Conservation (phyloP, 75 land plant species). For the Adiantum capillusveneris region DNA sequence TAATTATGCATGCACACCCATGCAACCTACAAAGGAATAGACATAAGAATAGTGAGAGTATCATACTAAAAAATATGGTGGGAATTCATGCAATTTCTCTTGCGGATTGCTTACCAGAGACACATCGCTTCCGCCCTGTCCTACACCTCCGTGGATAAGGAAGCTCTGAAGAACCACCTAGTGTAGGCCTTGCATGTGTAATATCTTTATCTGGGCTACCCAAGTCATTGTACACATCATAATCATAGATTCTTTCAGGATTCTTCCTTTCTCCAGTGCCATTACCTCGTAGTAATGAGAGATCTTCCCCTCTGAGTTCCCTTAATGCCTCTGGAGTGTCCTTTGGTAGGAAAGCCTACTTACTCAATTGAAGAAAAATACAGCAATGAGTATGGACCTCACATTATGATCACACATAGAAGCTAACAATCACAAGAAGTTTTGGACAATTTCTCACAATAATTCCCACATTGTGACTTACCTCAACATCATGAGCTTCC, state of each 20-base stretch:
- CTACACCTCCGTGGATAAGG: constrained; percentile 73
- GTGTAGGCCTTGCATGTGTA: constrained; percentile 33
- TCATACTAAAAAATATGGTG: too few species aligned
- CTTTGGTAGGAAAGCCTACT: constrained; percentile 31
- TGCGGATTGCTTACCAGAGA: constrained; percentile 19
- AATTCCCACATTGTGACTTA: too few species aligned
- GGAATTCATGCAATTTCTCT: too few species aligned
- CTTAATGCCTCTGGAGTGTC: constrained; percentile 57
- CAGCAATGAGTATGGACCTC: too few species aligned
- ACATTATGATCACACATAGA: too few species aligned
- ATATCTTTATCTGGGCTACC: constrained; percentile 58
- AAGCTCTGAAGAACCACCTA: constrained; percentile 24
- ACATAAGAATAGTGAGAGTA: too few species aligned
- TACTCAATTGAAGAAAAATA: too few species aligned
- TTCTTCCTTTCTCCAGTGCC: constrained; percentile 51
- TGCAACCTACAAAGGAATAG: too few species aligned
- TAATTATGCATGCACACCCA: too few species aligned
- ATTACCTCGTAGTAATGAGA: constrained; percentile 45
- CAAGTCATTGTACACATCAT: constrained; percentile 36
- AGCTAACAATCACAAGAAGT: too few species aligned
- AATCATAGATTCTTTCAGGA: constrained; percentile 69
- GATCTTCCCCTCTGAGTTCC: constrained; percentile 41
- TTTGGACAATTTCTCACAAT: too few species aligned
- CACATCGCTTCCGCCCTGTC: constrained; percentile 39
- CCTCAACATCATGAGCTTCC: too few species aligned